These are phyloP conservation scores for Fragaria vesca DNA, from an alignment of 306 rosid genomes.

Conservation along the genomic window DNA sequence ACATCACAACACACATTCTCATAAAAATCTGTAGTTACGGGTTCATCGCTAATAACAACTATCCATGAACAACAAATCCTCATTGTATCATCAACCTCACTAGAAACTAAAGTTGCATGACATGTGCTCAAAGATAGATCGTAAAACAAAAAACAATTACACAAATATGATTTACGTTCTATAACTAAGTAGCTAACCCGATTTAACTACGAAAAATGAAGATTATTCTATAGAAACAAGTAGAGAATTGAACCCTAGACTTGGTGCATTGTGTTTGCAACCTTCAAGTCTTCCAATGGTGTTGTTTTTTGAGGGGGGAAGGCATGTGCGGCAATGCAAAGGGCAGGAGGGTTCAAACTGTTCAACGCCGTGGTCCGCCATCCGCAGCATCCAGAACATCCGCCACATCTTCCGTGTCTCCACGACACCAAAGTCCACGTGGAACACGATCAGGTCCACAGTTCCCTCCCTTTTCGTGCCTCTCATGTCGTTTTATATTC, in stretches of 20 bases:
- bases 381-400: constrained; percentile 41
- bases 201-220: neutral
- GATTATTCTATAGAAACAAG: neutral
- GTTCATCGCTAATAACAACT: too few species aligned
- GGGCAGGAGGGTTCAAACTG: neutral
- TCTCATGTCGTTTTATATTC: neutral
- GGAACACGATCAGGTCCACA: constrained; percentile 29
- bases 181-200: too few species aligned
- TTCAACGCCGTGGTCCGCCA: constrained; percentile 46
- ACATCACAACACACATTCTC: too few species aligned
- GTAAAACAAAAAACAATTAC: too few species aligned
- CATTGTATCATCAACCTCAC: too few species aligned
- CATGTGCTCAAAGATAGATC: too few species aligned
- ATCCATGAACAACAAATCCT: too few species aligned
- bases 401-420: constrained; percentile 46
- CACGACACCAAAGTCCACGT: constrained; percentile 26
- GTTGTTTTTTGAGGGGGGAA: neutral
- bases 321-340: neutral
- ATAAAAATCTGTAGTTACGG: too few species aligned
- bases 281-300: too few species aligned
- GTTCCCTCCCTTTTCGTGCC: neutral
- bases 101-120: too few species aligned
- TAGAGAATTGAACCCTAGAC: neutral
- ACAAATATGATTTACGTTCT: too few species aligned
- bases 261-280: constrained; percentile 8